These are phyloP conservation scores for Conticribra weissflogii DNA, from an alignment of 108 stramenopile species.

Conservation along the genomic window DNA sequence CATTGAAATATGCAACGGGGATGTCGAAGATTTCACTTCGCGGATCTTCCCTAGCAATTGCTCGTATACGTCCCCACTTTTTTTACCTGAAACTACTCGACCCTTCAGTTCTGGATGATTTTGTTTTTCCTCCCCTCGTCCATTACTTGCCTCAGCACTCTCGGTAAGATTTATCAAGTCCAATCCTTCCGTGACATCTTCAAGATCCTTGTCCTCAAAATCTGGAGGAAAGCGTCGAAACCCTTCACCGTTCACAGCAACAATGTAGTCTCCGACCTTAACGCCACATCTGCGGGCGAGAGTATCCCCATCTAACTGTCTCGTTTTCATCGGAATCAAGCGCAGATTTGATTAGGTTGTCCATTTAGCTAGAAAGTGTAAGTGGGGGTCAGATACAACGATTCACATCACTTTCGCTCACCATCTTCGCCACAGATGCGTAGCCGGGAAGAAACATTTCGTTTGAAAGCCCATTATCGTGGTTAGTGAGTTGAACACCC, in stretches of 20 bases:
- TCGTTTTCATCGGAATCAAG: too few relatives aligned
- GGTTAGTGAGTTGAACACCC: slow-evolving; percentile 69
- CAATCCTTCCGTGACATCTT: slow-evolving; percentile 51
- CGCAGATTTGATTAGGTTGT: too few relatives aligned
- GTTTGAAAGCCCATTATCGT: slow-evolving; percentile 69
- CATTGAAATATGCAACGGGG: slow-evolving; percentile 62
- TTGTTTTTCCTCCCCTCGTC: slow-evolving; percentile 36
- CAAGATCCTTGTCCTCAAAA: slow-evolving; percentile 61
- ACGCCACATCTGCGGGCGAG: slow-evolving; percentile 70
- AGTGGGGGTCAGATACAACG: too few relatives aligned
- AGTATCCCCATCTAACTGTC: slow-evolving; percentile 55
- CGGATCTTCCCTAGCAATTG: slow-evolving; percentile 57
- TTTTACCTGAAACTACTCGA: slow-evolving; percentile 29
- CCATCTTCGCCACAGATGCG: slow-evolving; percentile 59
- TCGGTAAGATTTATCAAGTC: slow-evolving; percentile 31
- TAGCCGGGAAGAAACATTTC: slow-evolving; percentile 83
- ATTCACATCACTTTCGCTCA: slow-evolving; percentile 26
- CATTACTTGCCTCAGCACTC: background rate
- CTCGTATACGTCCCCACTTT: slow-evolving; percentile 35
- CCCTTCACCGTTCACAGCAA: slow-evolving; percentile 74
- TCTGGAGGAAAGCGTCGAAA: slow-evolving; percentile 83
- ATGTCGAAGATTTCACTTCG: slow-evolving; percentile 41
- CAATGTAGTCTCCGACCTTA: slow-evolving; percentile 71
- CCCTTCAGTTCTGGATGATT: slow-evolving; percentile 29
- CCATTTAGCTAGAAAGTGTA: too few relatives aligned